These are phyloP conservation scores for Candida fluviatilis DNA, from an alignment of 805 yeast genomes.

Conservation along the genomic window DNA sequence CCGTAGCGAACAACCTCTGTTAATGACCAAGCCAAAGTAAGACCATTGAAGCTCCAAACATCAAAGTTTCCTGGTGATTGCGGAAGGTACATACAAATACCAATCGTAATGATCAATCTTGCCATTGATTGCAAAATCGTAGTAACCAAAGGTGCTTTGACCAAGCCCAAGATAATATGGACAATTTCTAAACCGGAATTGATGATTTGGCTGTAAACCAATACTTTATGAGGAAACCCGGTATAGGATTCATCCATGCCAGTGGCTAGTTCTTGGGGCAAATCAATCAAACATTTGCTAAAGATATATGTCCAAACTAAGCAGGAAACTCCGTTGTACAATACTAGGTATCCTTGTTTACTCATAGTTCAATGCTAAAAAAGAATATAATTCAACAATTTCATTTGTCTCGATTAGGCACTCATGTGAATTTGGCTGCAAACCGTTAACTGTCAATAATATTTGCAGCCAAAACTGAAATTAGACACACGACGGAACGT, in stretches of 20 bases:
- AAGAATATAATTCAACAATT: not conserved
- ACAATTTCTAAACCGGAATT: slow-evolving; percentile 22
- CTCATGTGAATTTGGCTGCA: slow-evolving; percentile 1
- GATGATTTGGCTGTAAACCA: slow-evolving; percentile 20
- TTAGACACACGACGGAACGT: too few relatives aligned
- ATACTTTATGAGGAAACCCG: slow-evolving; percentile 25
- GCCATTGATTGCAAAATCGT: slow-evolving; percentile 26
- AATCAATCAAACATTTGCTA: not conserved
- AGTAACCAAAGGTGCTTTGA: slow-evolving; percentile 24
- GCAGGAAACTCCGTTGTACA: slow-evolving; percentile 1
- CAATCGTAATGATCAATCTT: slow-evolving; percentile 23
- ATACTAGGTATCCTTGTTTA: not conserved
- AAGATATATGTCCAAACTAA: slow-evolving; percentile 1
- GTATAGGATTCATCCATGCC: not conserved
- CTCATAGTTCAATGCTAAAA: not conserved
- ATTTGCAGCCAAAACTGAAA: too few relatives aligned
- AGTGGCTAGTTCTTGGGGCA: slow-evolving; percentile 4
- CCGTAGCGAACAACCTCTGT: slow-evolving; percentile 28
- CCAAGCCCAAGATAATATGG: slow-evolving; percentile 23
- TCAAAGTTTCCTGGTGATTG: slow-evolving; percentile 24
- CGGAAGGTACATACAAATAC: slow-evolving; percentile 25
- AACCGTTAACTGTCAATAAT: not conserved
- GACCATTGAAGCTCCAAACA: slow-evolving; percentile 14
- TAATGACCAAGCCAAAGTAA: slow-evolving; percentile 25
- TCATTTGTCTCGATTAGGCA: too few relatives aligned